These are phyloP conservation scores for Calonectria hongkongensis DNA, from an alignment of 2,329 filamentous ascomycete species.

Conservation along the genomic window DNA sequence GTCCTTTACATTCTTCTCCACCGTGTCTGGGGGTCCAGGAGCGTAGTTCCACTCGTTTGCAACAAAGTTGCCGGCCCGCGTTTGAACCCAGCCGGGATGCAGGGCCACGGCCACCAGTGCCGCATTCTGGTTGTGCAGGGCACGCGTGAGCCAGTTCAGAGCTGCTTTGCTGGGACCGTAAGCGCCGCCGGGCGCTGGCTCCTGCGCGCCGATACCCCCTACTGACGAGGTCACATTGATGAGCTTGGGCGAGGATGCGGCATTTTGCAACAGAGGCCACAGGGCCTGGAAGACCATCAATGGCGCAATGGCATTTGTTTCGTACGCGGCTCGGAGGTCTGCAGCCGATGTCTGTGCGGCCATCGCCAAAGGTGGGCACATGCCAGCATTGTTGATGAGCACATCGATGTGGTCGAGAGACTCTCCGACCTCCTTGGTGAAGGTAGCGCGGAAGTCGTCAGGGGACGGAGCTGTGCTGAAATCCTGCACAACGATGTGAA, in stretches of 20 bases:
- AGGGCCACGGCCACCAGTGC: neutral
- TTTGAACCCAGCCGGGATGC: slow-evolving; percentile 14
- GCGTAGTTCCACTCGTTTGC: slow-evolving; percentile 16
- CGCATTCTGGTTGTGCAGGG: neutral
- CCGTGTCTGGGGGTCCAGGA: neutral
- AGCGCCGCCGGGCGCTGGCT: slow-evolving; percentile 3
- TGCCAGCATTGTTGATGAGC: slow-evolving; percentile 13
- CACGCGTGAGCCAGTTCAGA: slow-evolving; percentile 6
- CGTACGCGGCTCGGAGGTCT: slow-evolving; percentile 63
- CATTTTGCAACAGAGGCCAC: slow-evolving; percentile 60
- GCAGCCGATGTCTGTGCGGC: slow-evolving; percentile 51
- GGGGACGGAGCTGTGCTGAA: neutral
- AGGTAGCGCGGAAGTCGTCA: neutral
- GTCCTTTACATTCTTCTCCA: neutral
- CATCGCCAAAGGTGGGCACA: neutral
- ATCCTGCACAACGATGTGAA: neutral
- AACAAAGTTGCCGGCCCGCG: neutral
- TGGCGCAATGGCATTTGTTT: slow-evolving; percentile 66
- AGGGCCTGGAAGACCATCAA: slow-evolving; percentile 57
- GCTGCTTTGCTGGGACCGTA: slow-evolving; percentile 11
- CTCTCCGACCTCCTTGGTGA: neutral
- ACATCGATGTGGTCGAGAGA: neutral
- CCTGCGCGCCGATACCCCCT: neutral
- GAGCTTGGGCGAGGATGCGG: slow-evolving; percentile 16
- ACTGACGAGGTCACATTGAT: slow-evolving; percentile 5